Evolutionary conservation across 2,329 filamentous ascomycete genomes (phyloP), one percentile per base, ranked within the genome.

Genomic region (Fusarium veterinarium): DNA sequence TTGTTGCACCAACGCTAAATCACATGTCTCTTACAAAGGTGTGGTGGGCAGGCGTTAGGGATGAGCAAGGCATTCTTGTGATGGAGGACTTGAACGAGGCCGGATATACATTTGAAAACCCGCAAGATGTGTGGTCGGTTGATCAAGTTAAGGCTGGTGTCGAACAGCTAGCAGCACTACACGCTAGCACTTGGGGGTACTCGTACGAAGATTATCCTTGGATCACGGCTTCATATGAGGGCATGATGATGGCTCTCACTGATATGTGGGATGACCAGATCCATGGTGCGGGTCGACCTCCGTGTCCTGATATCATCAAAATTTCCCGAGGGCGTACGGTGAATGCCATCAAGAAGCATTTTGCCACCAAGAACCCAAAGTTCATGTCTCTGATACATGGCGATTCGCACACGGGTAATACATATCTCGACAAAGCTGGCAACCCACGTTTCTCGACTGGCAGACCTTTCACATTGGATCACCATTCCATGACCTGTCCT

Each of bases 391-490:
- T 73, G 16, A 17, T 74, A 16, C 67, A 73, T 37, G 67, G 70
- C 6, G 70, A 73, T 19, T 49, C 63, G 4, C 70, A 74, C 23
- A 58, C 53, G 0, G 71, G 71, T 8, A 74, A 74, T 30, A 51
- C 64, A 4, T 73, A 59, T 14, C 35, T 73, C 17, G 30, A 59
- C 17, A 44, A 37, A 4, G 33, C 38, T 5, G 60, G 58, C 16
- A 59, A 63, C 4, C 61, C 68, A 5, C 19, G 41, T 2, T 71
- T 20, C 60, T 74, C 6, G 67, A 73, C 38, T 73, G 61, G 70
- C 64, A 69, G 20, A 61, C 51, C 3, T 57, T 69, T 2, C 51
- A 71, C 25, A 56, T 52, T 25, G 61, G 71, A 5, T 69, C 72
- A 0, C 61, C 64, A 2, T 57, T 74, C 11, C 72, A 72, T 20